Percentiles rank a stretch among this genome's conserved stretches.
phyloP scores from a whole-genome alignment of 2,329 filamentous ascomycete genomes.

The Leptographium wingfieldii region DNA sequence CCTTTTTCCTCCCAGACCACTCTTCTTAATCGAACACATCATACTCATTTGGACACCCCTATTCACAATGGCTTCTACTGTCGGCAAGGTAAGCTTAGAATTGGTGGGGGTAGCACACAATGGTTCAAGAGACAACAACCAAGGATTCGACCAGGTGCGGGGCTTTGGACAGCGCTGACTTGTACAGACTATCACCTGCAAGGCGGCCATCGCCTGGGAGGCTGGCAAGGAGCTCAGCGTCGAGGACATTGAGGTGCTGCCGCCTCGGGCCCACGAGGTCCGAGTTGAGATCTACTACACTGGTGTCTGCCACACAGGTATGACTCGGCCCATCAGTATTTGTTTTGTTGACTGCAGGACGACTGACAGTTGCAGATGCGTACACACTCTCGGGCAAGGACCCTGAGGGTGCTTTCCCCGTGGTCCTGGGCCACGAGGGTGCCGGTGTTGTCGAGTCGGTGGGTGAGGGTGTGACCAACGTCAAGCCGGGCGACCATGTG shows the following conservation, averaged over 20 bases:
- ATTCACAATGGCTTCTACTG: slow-evolving; percentile 34
- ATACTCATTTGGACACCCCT: not conserved
- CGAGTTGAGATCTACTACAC: slow-evolving; percentile 96
- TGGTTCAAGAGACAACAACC: not conserved
- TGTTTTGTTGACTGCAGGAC: too few species aligned
- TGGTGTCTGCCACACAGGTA: slow-evolving; percentile 96
- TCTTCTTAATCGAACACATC: not conserved
- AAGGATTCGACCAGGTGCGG: not conserved
- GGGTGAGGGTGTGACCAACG: slow-evolving; percentile 83
- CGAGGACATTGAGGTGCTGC: slow-evolving; percentile 84
- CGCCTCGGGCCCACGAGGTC: slow-evolving; percentile 86
- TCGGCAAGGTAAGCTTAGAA: slow-evolving; percentile 33
- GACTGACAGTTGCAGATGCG: slow-evolving; percentile 43
- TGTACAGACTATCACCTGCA: slow-evolving; percentile 85
- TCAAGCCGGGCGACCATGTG: slow-evolving; percentile 85
- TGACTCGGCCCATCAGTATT: not conserved
- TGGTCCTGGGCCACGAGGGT: slow-evolving; percentile 81
- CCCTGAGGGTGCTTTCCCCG: slow-evolving; percentile 85
- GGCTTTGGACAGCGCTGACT: not conserved
- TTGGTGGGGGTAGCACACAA: not conserved
- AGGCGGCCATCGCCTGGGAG: slow-evolving; percentile 96
- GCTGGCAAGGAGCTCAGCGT: slow-evolving; percentile 79
- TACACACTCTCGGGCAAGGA: slow-evolving; percentile 95
- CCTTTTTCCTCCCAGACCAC: not conserved
- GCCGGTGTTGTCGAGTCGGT: slow-evolving; percentile 85